Conservation (phyloP, 2,329 filamentous ascomycete genomes). For the Talaromyces sp. region DNA sequence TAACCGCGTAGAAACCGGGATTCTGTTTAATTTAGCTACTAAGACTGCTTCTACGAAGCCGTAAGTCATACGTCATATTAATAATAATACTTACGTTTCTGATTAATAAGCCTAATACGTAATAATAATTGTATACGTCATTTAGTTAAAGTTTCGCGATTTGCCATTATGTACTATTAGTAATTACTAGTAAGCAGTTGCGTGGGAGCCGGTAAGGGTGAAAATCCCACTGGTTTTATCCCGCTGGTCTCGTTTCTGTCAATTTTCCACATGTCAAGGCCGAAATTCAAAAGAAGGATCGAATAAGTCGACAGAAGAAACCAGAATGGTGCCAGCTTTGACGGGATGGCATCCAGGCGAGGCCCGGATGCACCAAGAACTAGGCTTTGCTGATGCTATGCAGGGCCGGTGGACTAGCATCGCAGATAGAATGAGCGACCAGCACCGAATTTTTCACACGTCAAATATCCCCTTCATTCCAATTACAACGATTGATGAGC, state of each 20-base stretch:
- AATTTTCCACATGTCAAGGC: not conserved
- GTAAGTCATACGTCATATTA: not conserved
- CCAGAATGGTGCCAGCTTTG: slow-evolving; percentile 7
- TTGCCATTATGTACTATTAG: no score
- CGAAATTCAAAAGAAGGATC: not conserved
- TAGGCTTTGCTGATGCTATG: slow-evolving; percentile 15
- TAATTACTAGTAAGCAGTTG: no score
- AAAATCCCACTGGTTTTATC: no score
- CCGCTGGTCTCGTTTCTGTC: no score
- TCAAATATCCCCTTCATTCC: slow-evolving; percentile 17
- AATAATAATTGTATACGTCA: no score
- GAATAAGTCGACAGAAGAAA: not conserved
- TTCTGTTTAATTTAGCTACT: no score
- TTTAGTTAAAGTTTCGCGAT: no score
- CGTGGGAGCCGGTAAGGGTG: no score
- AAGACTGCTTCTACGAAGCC: no score
- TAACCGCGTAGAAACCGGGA: no score
- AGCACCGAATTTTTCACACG: slow-evolving; percentile 17
- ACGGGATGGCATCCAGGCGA: slow-evolving; percentile 18
- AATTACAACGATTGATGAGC: slow-evolving; percentile 13
- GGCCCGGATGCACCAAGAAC: slow-evolving; percentile 14
- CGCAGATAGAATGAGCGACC: slow-evolving; percentile 12
- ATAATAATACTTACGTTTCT: not conserved
- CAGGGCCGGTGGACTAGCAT: slow-evolving; percentile 11
- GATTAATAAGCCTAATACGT: no score